Base-by-base conservation (phyloP, 2,329 filamentous ascomycete species). In the Coleophoma cylindrospora region DNA sequence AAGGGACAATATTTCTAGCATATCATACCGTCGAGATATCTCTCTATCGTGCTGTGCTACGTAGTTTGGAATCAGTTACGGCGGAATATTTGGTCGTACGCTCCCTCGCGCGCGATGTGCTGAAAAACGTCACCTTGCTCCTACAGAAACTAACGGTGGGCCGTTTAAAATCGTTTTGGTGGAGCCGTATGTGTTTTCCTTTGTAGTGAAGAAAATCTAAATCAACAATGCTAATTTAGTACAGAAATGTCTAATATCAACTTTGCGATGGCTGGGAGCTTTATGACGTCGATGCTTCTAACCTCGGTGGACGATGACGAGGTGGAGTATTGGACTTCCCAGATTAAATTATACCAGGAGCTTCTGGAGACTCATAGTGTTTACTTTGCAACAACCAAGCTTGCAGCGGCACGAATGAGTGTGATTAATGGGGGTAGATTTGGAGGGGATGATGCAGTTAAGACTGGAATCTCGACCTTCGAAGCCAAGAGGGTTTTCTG, bases 111-210 rank as follows among this genome's bases (percentile, higher is more conserved):
- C 47, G 37, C 21, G 15, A 34, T 13, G 40, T 43, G 22, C n/a
- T 50, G 5, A 43, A 12, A 6, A 40, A 47, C 5, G 44, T 50
- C n/a, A 40, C 45, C 10, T 15, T 21, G 15, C 22, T 50, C 1
- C 45, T 50, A 15, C 43, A 46, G 32, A 34, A 50, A 27, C 7
- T 50, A n/a, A 33, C 37, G 14, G 49, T 50, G 12, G 36, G 38
- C 15, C 43, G 49, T 17, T 38, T 50, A n/a, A n/a, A 38, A 32
- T 43, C 49, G 19, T 50, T 50, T 36, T 50, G 49, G 49, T 50
- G 49, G 49, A 50, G 49, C 34, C 49, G 49, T 50, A 47, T 36
- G 49, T 47, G 10, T 4, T 13, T n/a, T 17, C 12, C 40, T 32
- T 19, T 5, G 27, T 33, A 8, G 3, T 13, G 33, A 48, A 14